Conservation (phyloP, 2,329 filamentous ascomycete genomes). For the Penicillium freii region DNA sequence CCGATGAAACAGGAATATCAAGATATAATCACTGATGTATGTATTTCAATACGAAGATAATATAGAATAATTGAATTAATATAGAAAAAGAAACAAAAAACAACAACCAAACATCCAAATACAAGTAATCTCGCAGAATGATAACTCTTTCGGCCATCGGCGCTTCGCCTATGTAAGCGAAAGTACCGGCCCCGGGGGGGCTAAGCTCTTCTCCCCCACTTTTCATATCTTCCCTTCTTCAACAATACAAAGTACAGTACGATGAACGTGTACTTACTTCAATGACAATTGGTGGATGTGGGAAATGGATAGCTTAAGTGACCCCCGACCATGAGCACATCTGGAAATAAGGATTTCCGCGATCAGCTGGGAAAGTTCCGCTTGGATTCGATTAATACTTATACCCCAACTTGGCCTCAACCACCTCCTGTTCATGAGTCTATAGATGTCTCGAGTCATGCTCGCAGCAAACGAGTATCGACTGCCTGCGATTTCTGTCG, state of each 20-base stretch:
- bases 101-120: too few species aligned
- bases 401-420: constrained; percentile 14
- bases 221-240: background rate
- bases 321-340: constrained; percentile 26
- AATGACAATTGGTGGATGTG: constrained; percentile 7
- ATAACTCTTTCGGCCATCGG: background rate
- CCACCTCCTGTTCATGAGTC: constrained; percentile 12
- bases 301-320: constrained; percentile 23
- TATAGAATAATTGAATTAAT: background rate
- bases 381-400: constrained; percentile 22
- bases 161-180: background rate
- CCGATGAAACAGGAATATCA: background rate
- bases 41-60: background rate
- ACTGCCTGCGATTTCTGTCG: constrained; percentile 44
- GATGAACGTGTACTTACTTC: background rate
- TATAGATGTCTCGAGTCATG: constrained; percentile 10
- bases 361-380: constrained; percentile 37
- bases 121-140: background rate
- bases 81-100: background rate
- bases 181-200: background rate
- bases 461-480: constrained; percentile 39
- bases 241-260: background rate
- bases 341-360: constrained; percentile 33
- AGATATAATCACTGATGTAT: background rate
- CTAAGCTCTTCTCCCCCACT: constrained; percentile 1